Evolutionary conservation across 2,329 filamentous ascomycete species (phyloP), one percentile per base, ranked within the genome.

Genomic region (Lecanosticta acicola): DNA sequence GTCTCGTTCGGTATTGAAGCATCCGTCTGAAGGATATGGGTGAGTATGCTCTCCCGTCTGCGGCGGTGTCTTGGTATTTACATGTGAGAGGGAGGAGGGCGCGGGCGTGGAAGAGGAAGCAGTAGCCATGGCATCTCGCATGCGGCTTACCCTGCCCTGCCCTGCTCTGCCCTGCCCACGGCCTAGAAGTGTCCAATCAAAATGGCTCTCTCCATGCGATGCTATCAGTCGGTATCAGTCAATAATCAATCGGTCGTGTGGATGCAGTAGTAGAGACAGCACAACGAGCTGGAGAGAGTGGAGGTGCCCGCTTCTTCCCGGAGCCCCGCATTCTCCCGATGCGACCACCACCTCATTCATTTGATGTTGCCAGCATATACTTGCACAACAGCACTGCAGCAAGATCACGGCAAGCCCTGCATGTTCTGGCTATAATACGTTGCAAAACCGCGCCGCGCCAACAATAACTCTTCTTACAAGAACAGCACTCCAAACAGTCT

Each of bases 341-440:
- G 24, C 24, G 11, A 29, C n/a, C n/a, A n/a, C n/a, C n/a, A n/a
- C 24, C 24, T 29, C 24, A 29, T 29, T 29, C n/a, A n/a, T n/a
- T n/a, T n/a, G n/a, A n/a, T n/a, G n/a, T n/a, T 35, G 88, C 87
- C 39, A 88, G 88, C 10, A 67, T 94, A 51, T 79, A 84, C 52
- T 94, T 88, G 88, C 87, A 94, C 70, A 88, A 94, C 56, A 89
- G 83, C 63, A 60, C 64, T 3, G n/a, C n/a, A n/a, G n/a, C n/a
- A n/a, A n/a, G n/a, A n/a, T n/a, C n/a, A n/a, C n/a, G n/a, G n/a
- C n/a, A n/a, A n/a, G n/a, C n/a, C n/a, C n/a, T n/a, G n/a, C n/a
- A n/a, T n/a, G n/a, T n/a, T n/a, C n/a, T n/a, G n/a, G n/a, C n/a
- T n/a, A n/a, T n/a, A n/a, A n/a, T n/a, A n/a, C 17, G 20, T 41